Percentiles rank a stretch among this genome's conserved stretches.
Evolutionary conservation across 441 rosid genomes (phyloP).

Genomic region (Pelargonium australe): DNA sequence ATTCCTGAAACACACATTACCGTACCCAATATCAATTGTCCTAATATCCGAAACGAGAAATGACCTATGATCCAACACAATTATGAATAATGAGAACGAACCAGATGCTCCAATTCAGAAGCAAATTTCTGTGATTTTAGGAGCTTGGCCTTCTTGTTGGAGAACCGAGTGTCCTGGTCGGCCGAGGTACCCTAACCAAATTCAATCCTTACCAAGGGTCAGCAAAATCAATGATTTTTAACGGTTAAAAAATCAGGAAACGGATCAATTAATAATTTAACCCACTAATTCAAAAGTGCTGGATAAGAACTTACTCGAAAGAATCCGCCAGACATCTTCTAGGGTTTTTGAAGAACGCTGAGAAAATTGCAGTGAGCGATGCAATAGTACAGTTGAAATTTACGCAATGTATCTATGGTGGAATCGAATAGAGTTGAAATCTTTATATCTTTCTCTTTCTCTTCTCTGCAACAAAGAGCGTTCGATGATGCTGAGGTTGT

Average conservation of each 20-base stretch:
- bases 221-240: background rate
- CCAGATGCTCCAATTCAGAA: constrained; percentile 82
- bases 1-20: background rate
- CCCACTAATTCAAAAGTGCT: constrained; percentile 21
- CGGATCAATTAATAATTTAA: background rate
- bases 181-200: constrained; percentile 80
- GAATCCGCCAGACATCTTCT: constrained; percentile 86
- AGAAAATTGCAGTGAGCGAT: background rate
- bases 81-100: constrained; percentile 24
- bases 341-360: constrained; percentile 34
- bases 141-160: constrained; percentile 94
- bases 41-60: background rate
- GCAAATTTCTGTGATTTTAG: constrained; percentile 92
- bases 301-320: constrained; percentile 49
- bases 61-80: no score
- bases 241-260: background rate
- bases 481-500: background rate
- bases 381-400: background rate
- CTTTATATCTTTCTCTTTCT: background rate
- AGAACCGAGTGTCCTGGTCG: constrained; percentile 95
- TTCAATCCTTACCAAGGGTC: background rate
- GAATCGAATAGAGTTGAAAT: background rate
- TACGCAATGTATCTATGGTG: background rate
- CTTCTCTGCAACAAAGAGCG: background rate
- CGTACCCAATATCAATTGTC: background rate